Conservation (phyloP, 805 yeast species). For the Wickerhamomyces bisporus region DNA sequence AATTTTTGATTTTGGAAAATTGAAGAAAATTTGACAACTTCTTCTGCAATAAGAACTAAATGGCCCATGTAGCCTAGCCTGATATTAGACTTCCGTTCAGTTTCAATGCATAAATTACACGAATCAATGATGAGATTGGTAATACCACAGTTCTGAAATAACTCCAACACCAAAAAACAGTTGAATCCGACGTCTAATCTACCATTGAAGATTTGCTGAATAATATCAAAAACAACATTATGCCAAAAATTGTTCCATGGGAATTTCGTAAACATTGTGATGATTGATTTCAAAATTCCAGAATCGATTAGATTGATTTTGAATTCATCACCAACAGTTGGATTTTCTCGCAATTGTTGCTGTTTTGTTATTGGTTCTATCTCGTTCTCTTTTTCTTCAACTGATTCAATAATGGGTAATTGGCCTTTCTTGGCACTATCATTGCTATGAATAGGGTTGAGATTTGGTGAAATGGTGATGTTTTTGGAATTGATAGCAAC, state of each 20-base stretch:
- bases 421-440: conserved; percentile 7
- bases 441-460: conserved; percentile 7
- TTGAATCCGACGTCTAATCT: conserved; percentile 68
- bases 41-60: conserved; percentile 87
- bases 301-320: conserved; percentile 67
- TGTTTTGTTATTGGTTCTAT: conserved; percentile 7
- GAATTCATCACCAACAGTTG: conserved; percentile 67
- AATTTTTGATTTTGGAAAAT: conserved; percentile 25
- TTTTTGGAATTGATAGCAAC: conserved; percentile 23
- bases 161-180: conserved; percentile 53
- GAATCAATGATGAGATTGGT: conserved; percentile 64
- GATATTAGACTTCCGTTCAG: conserved; percentile 56
- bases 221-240: conserved; percentile 78
- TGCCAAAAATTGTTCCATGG: conserved; percentile 86
- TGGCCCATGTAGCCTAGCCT: conserved; percentile 97
- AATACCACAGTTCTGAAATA: conserved; percentile 54
- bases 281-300: conserved; percentile 49
- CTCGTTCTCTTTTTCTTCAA: conserved; percentile 1
- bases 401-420: conserved; percentile 9
- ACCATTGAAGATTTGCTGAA: conserved; percentile 79
- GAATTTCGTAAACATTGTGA: conserved; percentile 63
- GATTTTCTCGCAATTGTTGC: conserved; percentile 40
- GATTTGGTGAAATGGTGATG: conserved; percentile 22
- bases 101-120: conserved; percentile 50
- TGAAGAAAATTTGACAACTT: conserved; percentile 78